phyloP scores from a whole-genome alignment of 768 basidiomycete genomes.

The Boletus subparvulus region DNA sequence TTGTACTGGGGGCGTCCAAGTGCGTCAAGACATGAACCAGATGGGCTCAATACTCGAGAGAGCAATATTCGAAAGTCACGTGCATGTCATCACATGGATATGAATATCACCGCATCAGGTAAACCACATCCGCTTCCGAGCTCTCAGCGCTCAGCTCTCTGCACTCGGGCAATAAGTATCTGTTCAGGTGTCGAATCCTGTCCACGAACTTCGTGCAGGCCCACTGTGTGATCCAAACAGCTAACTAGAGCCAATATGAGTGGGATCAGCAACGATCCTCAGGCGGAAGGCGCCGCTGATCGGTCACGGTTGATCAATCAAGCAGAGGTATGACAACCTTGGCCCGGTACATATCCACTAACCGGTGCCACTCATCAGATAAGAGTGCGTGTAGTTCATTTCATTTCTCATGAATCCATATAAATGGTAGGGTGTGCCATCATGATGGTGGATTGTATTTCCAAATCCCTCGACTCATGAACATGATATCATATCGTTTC shows the following conservation, averaged over 20 bases:
- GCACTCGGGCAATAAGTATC: too few relatives aligned
- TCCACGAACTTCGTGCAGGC: too few relatives aligned
- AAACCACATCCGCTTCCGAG: too few relatives aligned
- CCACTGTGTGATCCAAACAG: neutral
- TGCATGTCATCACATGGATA: slow-evolving; percentile 12
- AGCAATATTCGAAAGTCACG: slow-evolving; percentile 23
- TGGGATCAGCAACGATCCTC: neutral
- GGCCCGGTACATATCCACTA: too few relatives aligned
- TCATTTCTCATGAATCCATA: neutral
- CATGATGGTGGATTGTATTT: neutral
- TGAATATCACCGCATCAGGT: slow-evolving; percentile 4
- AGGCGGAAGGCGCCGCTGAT: neutral
- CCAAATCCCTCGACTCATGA: neutral
- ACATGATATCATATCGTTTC: slow-evolving; percentile 47
- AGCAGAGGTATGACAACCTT: neutral
- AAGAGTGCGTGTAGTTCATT: neutral
- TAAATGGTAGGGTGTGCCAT: neutral
- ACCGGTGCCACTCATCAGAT: neutral
- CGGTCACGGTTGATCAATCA: neutral
- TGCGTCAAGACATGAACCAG: slow-evolving; percentile 25
- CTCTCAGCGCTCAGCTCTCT: too few relatives aligned
- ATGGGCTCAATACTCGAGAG: slow-evolving; percentile 16
- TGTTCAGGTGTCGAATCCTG: too few relatives aligned
- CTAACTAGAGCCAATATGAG: neutral
- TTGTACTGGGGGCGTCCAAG: slow-evolving; percentile 9